These are phyloP conservation scores for Meredithiella fracta DNA, from an alignment of 2,329 filamentous ascomycete genomes.

Conservation along the genomic window DNA sequence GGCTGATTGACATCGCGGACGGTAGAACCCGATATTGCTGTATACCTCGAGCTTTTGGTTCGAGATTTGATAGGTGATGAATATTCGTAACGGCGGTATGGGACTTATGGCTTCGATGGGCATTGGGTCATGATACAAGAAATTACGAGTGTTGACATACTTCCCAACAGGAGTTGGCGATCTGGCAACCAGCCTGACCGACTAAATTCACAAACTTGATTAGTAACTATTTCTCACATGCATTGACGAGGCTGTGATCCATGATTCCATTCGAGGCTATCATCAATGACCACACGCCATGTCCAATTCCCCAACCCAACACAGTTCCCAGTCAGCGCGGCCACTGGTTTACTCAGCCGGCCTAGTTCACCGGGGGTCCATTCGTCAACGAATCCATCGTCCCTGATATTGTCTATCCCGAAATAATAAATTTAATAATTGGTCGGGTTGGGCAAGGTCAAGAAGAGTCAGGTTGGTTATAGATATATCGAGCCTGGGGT, in stretches of 20 bases:
- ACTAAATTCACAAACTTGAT: conserved; percentile 40
- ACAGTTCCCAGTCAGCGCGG: neutral
- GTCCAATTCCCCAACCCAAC: neutral
- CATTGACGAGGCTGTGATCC: neutral
- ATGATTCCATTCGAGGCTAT: neutral
- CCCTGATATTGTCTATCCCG: neutral
- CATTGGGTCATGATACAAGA: neutral
- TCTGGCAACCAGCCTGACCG: conserved; percentile 99
- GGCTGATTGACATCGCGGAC: no score
- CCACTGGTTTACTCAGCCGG: neutral
- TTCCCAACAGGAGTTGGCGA: conserved; percentile 99
- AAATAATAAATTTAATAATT: neutral
- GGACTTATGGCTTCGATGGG: neutral
- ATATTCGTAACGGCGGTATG: neutral
- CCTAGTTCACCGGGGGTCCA: neutral
- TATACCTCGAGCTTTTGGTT: no score
- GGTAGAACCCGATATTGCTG: no score
- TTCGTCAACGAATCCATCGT: neutral
- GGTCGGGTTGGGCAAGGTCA: neutral
- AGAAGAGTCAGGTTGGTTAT: neutral
- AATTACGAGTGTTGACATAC: conserved; percentile 40
- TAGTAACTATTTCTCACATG: neutral
- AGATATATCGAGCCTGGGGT: neutral
- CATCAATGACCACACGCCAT: neutral
- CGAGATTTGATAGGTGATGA: neutral